phyloP scores from a whole-genome alignment of 164 flowering plant species.

The Brasenia schreberi region DNA sequence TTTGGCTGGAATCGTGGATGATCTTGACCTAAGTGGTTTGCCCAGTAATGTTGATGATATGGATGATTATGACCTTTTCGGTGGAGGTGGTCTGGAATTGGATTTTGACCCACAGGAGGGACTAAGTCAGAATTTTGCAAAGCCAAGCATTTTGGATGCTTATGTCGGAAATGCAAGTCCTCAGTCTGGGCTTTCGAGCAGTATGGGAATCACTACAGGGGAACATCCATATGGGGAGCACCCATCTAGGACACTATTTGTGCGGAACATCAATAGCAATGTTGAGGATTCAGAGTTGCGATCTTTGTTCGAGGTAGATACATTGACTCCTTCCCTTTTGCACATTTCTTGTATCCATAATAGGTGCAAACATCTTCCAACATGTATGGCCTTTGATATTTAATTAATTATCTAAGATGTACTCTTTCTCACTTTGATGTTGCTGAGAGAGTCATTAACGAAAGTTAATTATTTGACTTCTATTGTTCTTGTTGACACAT shows the following conservation, averaged over 20 bases:
- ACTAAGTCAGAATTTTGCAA: slow-evolving; percentile 33
- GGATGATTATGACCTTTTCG: slow-evolving; percentile 85
- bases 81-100: slow-evolving; percentile 93
- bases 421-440: too few relatives aligned
- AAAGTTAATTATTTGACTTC: too few relatives aligned
- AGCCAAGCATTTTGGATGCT: slow-evolving; percentile 40
- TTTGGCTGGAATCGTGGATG: slow-evolving; percentile 81
- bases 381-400: too few relatives aligned
- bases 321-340: background rate
- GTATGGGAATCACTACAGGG: slow-evolving; percentile 70
- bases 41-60: slow-evolving; percentile 65
- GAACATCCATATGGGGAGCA: slow-evolving; percentile 99
- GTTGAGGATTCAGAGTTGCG: slow-evolving; percentile 90
- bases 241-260: slow-evolving; percentile 96
- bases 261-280: slow-evolving; percentile 92
- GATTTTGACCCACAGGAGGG: slow-evolving; percentile 55
- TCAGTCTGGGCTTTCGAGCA: slow-evolving; percentile 49
- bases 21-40: slow-evolving; percentile 65
- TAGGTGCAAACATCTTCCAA: background rate
- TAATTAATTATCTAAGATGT: too few relatives aligned
- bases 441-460: too few relatives aligned
- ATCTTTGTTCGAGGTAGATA: slow-evolving; percentile 78
- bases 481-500: too few relatives aligned
- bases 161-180: slow-evolving; percentile 36
- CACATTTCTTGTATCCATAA: background rate